Evolutionary conservation across 2,329 filamentous ascomycete genomes (phyloP).

Genomic region (Tolypocladium sp.): DNA sequence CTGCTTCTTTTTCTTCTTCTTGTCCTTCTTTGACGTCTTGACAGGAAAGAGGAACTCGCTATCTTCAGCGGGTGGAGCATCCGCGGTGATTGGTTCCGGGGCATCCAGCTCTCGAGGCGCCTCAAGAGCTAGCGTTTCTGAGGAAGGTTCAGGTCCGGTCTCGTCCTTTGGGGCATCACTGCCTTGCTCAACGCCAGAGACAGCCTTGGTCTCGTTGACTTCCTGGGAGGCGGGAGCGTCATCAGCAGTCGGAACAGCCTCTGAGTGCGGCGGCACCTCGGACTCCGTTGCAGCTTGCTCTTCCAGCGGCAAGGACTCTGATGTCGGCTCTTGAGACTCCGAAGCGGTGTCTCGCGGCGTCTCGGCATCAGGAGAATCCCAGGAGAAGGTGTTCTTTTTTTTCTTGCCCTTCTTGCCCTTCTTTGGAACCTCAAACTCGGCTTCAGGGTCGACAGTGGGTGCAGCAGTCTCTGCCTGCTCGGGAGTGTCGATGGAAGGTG

Average conservation of each 20-base stretch:
- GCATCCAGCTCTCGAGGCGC: not conserved
- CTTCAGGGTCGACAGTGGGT: not conserved
- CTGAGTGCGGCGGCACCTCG: not conserved
- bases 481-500: not conserved
- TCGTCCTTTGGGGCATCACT: not conserved
- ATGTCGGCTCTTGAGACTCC: not conserved
- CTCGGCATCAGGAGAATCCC: not conserved
- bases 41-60: slow-evolving; percentile 6
- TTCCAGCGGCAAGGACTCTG: not conserved
- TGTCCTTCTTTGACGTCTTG: slow-evolving; percentile 24
- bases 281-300: not conserved
- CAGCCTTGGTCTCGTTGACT: not conserved
- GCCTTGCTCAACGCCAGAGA: not conserved
- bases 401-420: slow-evolving; percentile 9
- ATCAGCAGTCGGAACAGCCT: not conserved
- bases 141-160: too few species aligned
- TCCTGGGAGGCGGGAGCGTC: not conserved
- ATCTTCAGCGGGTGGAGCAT: not conserved
- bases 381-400: slow-evolving; percentile 8
- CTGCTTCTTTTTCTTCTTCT: slow-evolving; percentile 24
- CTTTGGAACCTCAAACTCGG: slow-evolving; percentile 1
- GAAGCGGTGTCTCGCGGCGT: not conserved
- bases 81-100: not conserved
- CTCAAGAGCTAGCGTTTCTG: not conserved
- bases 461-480: not conserved